These are phyloP conservation scores for Aspergillus taichungensis DNA, from an alignment of 495 filamentous ascomycete species.

Conservation along the genomic window DNA sequence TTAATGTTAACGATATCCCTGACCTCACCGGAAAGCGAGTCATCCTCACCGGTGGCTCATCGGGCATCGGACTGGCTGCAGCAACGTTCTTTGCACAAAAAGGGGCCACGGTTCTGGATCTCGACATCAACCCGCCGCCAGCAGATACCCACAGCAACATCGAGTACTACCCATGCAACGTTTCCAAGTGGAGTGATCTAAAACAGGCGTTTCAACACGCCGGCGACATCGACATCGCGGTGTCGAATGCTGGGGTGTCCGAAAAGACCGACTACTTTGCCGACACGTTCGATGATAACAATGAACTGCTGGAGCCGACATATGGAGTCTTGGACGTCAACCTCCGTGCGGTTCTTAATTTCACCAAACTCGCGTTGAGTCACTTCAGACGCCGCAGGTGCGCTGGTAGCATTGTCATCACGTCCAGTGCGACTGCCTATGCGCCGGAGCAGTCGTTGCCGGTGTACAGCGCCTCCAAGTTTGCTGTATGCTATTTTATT, in stretches of 20 bases:
- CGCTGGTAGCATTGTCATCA: conserved; percentile 24
- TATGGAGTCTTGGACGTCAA: conserved; percentile 19
- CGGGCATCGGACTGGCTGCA: conserved; percentile 8
- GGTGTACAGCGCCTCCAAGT: conserved; percentile 17
- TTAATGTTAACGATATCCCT: not conserved
- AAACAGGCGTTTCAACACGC: conserved; percentile 6
- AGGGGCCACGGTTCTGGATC: conserved; percentile 12
- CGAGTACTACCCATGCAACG: conserved; percentile 1
- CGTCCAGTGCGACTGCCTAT: conserved; percentile 22
- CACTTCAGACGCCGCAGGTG: conserved; percentile 5
- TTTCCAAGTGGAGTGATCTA: conserved; percentile 14
- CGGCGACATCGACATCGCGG: conserved; percentile 16
- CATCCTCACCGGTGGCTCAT: conserved; percentile 1
- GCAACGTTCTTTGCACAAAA: conserved; percentile 10
- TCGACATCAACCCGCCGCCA: conserved; percentile 13
- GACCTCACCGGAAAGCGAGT: not conserved
- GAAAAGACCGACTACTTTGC: conserved; percentile 18
- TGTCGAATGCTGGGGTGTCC: conserved; percentile 21
- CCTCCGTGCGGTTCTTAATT: conserved; percentile 13
- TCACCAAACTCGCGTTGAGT: conserved; percentile 18
- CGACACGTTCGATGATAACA: conserved; percentile 9
- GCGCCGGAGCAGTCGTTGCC: conserved; percentile 18
- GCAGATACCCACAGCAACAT: conserved; percentile 1
- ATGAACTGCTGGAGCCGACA: conserved; percentile 12
- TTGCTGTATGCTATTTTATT: not conserved